Evolutionary conservation across 495 filamentous ascomycete genomes (phyloP).

Genomic region (Tuber indicum): DNA sequence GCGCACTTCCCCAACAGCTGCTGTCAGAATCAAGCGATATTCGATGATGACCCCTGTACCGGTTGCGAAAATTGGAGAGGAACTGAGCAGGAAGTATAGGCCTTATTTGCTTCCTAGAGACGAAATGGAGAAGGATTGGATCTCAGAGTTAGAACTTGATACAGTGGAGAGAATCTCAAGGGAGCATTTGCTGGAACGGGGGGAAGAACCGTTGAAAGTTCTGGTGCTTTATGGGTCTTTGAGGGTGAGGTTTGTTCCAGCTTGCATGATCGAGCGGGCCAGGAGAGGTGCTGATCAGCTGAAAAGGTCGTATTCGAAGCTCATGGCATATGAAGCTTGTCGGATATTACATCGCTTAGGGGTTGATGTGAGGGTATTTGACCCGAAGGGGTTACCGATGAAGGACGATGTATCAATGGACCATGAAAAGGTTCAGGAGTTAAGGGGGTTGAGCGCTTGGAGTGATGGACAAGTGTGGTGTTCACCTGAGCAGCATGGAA

Average conservation of each 20-base stretch:
- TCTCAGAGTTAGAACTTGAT: conserved; percentile 53
- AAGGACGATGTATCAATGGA: conserved; percentile 56
- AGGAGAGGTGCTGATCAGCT: background rate
- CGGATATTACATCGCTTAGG: conserved; percentile 62
- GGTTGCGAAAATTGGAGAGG: conserved; percentile 5
- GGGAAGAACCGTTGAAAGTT: conserved; percentile 51
- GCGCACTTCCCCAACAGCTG: background rate
- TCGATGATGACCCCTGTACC: conserved; percentile 8
- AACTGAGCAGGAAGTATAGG: conserved; percentile 47
- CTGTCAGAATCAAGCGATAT: background rate
- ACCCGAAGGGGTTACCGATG: conserved; percentile 56
- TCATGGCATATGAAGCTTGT: conserved; percentile 56
- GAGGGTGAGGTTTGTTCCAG: conserved; percentile 44
- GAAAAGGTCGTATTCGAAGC: conserved; percentile 54
- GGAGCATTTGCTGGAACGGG: conserved; percentile 43
- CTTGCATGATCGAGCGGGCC: background rate
- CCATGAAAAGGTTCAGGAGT: conserved; percentile 61
- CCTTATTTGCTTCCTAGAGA: conserved; percentile 51
- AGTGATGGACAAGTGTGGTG: conserved; percentile 67
- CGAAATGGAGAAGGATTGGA: conserved; percentile 49
- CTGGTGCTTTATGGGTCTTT: conserved; percentile 61
- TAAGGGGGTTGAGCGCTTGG: conserved; percentile 58
- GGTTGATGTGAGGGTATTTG: conserved; percentile 61
- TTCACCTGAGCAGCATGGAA: conserved; percentile 65
- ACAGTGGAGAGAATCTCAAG: conserved; percentile 52